phyloP scores from a whole-genome alignment of 768 basidiomycete genomes.

The Royoungia palumana region DNA sequence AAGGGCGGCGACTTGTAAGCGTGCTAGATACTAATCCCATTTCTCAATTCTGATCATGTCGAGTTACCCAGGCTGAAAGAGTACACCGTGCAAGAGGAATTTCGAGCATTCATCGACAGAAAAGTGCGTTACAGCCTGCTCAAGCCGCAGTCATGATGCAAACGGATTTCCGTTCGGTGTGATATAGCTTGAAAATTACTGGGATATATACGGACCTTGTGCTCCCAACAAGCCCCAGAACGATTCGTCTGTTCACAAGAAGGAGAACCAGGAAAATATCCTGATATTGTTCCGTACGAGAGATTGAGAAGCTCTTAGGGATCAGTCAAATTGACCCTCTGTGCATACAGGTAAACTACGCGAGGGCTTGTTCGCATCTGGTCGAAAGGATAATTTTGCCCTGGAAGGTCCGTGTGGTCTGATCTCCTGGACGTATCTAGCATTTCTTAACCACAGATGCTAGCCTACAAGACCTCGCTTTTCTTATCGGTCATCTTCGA shows the following conservation, averaged over 20 bases:
- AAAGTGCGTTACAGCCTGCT: constrained; percentile 46
- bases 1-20: constrained; percentile 74
- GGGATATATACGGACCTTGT: constrained; percentile 36
- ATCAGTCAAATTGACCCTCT: not conserved
- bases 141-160: not conserved
- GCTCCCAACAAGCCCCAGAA: constrained; percentile 4
- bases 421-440: not conserved
- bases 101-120: constrained; percentile 56
- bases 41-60: constrained; percentile 9
- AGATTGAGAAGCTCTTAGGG: not conserved
- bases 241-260: constrained; percentile 23
- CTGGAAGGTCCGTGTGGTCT: constrained; percentile 53
- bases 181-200: constrained; percentile 47
- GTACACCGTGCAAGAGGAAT: constrained; percentile 59
- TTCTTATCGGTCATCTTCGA: constrained; percentile 62
- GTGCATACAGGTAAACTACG: constrained; percentile 62
- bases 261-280: constrained; percentile 63
- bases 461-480: constrained; percentile 75
- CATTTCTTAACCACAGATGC: not conserved
- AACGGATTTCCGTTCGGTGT: not conserved
- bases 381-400: constrained; percentile 57
- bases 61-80: constrained; percentile 56
- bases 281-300: constrained; percentile 70
- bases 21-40: not conserved
- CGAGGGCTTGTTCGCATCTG: constrained; percentile 65